Evolutionary conservation across 108 stramenopile species (phyloP).

Genomic region (Skeletonema grethae): DNA sequence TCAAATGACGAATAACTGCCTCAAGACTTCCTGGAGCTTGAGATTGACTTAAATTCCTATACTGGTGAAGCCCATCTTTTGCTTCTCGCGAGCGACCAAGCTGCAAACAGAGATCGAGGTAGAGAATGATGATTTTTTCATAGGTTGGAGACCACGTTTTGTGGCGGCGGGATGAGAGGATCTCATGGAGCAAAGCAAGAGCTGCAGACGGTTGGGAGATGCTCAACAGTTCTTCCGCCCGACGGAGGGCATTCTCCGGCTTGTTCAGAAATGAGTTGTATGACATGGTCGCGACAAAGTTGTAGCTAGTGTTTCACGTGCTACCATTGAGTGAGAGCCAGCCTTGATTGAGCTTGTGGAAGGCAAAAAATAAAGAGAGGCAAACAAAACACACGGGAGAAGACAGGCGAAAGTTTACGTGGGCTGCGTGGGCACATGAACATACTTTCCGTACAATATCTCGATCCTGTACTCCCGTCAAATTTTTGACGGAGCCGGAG

Average conservation of each 20-base stretch:
- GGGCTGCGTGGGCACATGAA: no score
- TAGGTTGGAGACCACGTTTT: slow-evolving; percentile 94
- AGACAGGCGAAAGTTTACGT: no score
- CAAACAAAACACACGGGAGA: no score
- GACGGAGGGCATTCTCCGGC: slow-evolving; percentile 77
- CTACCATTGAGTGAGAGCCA: background rate
- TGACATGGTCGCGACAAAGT: slow-evolving; percentile 6
- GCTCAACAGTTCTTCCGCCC: slow-evolving; percentile 65
- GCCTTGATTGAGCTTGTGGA: no score
- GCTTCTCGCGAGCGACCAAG: slow-evolving; percentile 85
- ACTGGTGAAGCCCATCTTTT: slow-evolving; percentile 99
- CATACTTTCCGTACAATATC: no score
- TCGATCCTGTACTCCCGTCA: no score
- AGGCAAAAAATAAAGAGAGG: background rate
- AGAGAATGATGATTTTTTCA: slow-evolving; percentile 93
- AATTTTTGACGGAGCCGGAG: no score
- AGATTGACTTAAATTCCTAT: slow-evolving; percentile 91
- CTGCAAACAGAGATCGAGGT: slow-evolving; percentile 93
- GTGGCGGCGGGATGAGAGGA: slow-evolving; percentile 77
- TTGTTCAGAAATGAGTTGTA: slow-evolving; percentile 52
- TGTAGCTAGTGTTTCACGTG: background rate
- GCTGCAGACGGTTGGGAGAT: slow-evolving; percentile 74
- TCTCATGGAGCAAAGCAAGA: slow-evolving; percentile 76
- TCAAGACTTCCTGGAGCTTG: slow-evolving; percentile 95
- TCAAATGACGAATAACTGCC: slow-evolving; percentile 90